Conservation (phyloP, 1,284 basidiomycete species). For the Peniophora sp. region DNA sequence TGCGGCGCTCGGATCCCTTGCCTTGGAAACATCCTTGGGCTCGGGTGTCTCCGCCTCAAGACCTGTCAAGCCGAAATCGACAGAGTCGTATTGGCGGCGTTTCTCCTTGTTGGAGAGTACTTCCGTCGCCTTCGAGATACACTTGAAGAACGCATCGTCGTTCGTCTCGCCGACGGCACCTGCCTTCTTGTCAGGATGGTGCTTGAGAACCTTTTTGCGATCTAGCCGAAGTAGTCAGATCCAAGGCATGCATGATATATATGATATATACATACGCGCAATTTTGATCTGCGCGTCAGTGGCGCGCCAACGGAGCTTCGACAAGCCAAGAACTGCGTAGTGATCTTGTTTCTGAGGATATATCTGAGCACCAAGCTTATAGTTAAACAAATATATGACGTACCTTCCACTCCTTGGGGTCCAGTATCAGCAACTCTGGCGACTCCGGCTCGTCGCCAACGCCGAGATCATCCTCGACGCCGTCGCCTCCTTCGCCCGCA, state of each 20-base stretch:
- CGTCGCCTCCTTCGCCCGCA: conserved; percentile 45
- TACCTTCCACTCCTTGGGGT: conserved; percentile 99
- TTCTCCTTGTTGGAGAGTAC: conserved; percentile 83
- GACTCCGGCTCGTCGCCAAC: conserved; percentile 90
- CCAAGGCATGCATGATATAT: not conserved
- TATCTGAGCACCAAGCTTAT: not conserved
- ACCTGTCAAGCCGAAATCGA: conserved; percentile 73
- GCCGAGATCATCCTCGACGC: conserved; percentile 79
- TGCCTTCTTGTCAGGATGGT: conserved; percentile 99
- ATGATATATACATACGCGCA: conserved; percentile 62
- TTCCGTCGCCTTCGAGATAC: conserved; percentile 95
- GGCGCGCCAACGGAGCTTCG: conserved; percentile 83
- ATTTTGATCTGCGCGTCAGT: conserved; percentile 92
- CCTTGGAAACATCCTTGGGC: conserved; percentile 54
- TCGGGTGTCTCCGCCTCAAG: conserved; percentile 77
- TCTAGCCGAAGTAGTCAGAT: conserved; percentile 38
- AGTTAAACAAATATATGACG: conserved; percentile 11
- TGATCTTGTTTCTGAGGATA: conserved; percentile 86
- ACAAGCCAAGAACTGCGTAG: conserved; percentile 93
- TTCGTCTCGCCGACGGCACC: conserved; percentile 67
- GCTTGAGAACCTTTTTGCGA: conserved; percentile 97
- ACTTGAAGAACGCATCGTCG: conserved; percentile 99
- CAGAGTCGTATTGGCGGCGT: conserved; percentile 94
- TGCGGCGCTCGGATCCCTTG: conserved; percentile 43
- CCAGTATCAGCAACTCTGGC: conserved; percentile 62